A percentile compares a stretch with the other conserved stretches of the same genome.
These are phyloP conservation scores for Aspergillus pseudoviridinutans DNA, from an alignment of 2,329 filamentous ascomycete species.

Conservation along the genomic window DNA sequence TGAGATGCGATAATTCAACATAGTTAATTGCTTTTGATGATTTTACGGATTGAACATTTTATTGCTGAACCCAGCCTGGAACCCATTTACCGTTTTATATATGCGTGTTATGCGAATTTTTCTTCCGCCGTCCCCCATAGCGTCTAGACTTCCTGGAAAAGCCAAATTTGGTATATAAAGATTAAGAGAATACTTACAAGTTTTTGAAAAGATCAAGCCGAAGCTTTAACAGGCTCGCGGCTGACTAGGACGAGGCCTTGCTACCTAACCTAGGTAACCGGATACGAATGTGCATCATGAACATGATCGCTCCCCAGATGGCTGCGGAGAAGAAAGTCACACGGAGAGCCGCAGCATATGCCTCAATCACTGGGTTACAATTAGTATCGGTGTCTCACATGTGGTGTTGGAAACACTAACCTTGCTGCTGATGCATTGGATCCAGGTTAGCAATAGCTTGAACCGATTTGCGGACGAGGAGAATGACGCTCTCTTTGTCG, in stretches of 20 bases:
- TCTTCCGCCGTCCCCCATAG: not conserved
- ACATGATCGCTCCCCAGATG: slow-evolving; percentile 31
- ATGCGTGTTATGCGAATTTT: not conserved
- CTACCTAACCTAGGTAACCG: slow-evolving; percentile 30
- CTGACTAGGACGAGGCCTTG: slow-evolving; percentile 13
- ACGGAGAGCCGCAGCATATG: slow-evolving; percentile 35
- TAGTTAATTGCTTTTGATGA: not conserved
- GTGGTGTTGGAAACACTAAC: slow-evolving; percentile 24
- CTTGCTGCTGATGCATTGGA: slow-evolving; percentile 45
- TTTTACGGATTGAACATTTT: not conserved
- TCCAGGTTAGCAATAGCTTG: slow-evolving; percentile 46
- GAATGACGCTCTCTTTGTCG: slow-evolving; percentile 52
- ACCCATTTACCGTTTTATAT: not conserved
- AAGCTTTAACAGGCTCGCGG: not conserved
- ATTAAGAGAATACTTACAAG: not conserved
- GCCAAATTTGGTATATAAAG: not conserved
- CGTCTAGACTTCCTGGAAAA: no score
- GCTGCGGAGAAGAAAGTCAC: slow-evolving; percentile 37
- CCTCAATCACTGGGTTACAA: slow-evolving; percentile 27
- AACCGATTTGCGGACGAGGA: slow-evolving; percentile 49
- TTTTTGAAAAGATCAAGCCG: not conserved
- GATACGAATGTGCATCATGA: slow-evolving; percentile 29
- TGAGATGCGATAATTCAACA: not conserved
- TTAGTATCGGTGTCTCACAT: slow-evolving; percentile 12
- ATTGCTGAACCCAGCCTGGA: not conserved